A percentile compares a stretch with the other conserved stretches of the same genome.
Conservation (phyloP, 192 early-diverging fungal species). For the Linnemannia elongata region DNA sequence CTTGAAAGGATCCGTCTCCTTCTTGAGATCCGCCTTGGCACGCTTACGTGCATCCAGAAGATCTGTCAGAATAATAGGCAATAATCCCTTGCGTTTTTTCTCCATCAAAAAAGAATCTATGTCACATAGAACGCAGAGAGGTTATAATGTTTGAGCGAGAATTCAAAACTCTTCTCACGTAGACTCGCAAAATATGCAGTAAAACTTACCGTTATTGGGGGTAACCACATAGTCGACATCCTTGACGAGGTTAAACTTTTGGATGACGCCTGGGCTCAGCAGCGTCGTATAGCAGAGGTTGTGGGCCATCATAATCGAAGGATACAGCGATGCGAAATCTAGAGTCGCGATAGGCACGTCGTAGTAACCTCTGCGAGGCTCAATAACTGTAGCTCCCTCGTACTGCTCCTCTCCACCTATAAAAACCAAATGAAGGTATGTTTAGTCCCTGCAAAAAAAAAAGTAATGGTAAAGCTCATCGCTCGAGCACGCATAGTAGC, state of each 20-base stretch:
- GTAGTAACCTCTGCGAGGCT: constrained; percentile 94
- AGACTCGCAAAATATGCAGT: too few relatives aligned
- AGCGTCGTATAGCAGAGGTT: constrained; percentile 98
- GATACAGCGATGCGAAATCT: constrained; percentile 98
- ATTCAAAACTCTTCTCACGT: background rate
- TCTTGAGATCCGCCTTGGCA: constrained; percentile 94
- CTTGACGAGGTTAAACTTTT: constrained; percentile 73
- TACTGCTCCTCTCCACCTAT: constrained; percentile 87
- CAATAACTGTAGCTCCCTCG: constrained; percentile 97
- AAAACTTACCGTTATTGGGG: constrained; percentile 81
- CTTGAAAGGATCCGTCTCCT: constrained; percentile 97
- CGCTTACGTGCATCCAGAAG: constrained; percentile 92
- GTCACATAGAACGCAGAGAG: background rate
- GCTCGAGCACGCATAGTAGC: background rate
- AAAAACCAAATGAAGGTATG: background rate
- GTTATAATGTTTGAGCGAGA: background rate
- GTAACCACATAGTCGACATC: constrained; percentile 91
- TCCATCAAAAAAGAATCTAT: constrained; percentile 90
- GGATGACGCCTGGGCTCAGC: constrained; percentile 68
- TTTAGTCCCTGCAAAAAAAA: background rate
- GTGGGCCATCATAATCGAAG: constrained; percentile 99
- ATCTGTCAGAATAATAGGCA: constrained; percentile 92
- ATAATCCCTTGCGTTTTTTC: constrained; percentile 79
- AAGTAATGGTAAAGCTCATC: background rate
- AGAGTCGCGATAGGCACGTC: constrained; percentile 97